Base-by-base conservation (phyloP, 441 rosid species). In the Bocquillonia castaneifolia region DNA sequence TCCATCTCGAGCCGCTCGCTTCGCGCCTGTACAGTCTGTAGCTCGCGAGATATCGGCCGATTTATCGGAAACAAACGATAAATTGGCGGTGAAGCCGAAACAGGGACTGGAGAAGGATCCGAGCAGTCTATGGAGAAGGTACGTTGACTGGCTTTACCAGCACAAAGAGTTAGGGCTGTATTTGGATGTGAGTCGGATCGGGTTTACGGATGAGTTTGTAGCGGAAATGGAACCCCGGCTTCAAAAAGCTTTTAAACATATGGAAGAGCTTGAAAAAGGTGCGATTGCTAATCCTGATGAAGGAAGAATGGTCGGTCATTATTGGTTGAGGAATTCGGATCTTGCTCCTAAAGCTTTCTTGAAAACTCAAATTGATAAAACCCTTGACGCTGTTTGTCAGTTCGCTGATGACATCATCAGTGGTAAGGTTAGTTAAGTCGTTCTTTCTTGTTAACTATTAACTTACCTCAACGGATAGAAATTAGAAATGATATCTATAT, bases 281-380 rank as follows among this genome's bases (percentile, higher is more conserved):
- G 83, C 99, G 71, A 88, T 91, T 68, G 90, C 99, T 58, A 94
- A 94, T 71, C 97, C 99, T n/a, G 99, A 94, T 42, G 99, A 94
- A 76, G 90, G 96, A n/a, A 83, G 99, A 75, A 93, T 93, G 96
- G 99, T 93, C 39, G 99, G 96, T 8, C 99, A 91, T 72, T 91
- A 94, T 62, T 91, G 99, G 99, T 72, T 94, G 63, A 81, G 99
- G 76, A 81, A 87, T 75, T 72, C 97, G 13, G 72, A 73, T 12
- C 88, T 88, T 53, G 89, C 97, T 9, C 97, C 97, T 0, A 89
- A 74, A 0, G 63, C 85, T 4, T 76, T 79, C 52, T 53, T 94
- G 66, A 83, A 60, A 78, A 67, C 78, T 39, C 88, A 87, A 82
- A 88, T 90, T 72, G 91, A 91, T 45, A 74, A 68, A 26, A 73